Percentiles rank a stretch among this genome's conserved stretches.
phyloP scores from a whole-genome alignment of 768 basidiomycete genomes.

The Tricholoma sp. region DNA sequence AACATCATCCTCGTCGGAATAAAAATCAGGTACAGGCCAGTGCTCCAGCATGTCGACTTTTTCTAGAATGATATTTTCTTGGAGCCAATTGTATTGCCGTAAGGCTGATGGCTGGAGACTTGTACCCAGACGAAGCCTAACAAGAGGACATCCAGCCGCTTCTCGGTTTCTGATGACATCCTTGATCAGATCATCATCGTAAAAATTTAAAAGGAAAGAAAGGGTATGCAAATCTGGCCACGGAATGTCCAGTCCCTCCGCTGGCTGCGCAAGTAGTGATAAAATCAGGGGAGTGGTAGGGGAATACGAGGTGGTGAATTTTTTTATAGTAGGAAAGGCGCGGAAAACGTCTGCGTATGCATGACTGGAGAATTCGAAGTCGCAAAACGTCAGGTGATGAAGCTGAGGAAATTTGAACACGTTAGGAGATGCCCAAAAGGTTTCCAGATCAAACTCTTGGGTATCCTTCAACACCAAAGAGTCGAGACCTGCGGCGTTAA shows the following conservation, averaged over 20 bases:
- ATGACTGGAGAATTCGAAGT: slow-evolving; percentile 34
- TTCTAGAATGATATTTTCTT: slow-evolving; percentile 18
- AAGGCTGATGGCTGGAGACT: slow-evolving; percentile 14
- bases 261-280: slow-evolving; percentile 18
- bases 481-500: slow-evolving; percentile 34
- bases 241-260: slow-evolving; percentile 10
- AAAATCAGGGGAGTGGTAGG: slow-evolving; percentile 22
- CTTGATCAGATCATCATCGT: slow-evolving; percentile 20
- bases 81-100: slow-evolving; percentile 8
- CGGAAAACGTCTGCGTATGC: slow-evolving; percentile 26
- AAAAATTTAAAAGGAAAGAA: slow-evolving; percentile 24
- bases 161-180: slow-evolving; percentile 22
- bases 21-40: slow-evolving; percentile 26
- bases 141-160: slow-evolving; percentile 22
- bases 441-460: slow-evolving; percentile 37
- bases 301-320: slow-evolving; percentile 25
- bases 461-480: slow-evolving; percentile 39
- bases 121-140: slow-evolving; percentile 24
- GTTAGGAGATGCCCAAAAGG: slow-evolving; percentile 23
- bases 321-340: slow-evolving; percentile 29
- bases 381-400: slow-evolving; percentile 32
- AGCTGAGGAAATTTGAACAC: slow-evolving; percentile 28
- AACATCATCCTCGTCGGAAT: slow-evolving; percentile 27
- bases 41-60: slow-evolving; percentile 18
- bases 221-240: slow-evolving; percentile 32